phyloP scores from a whole-genome alignment of 495 filamentous ascomycete genomes.

The Talaromyces proteolyticus region DNA sequence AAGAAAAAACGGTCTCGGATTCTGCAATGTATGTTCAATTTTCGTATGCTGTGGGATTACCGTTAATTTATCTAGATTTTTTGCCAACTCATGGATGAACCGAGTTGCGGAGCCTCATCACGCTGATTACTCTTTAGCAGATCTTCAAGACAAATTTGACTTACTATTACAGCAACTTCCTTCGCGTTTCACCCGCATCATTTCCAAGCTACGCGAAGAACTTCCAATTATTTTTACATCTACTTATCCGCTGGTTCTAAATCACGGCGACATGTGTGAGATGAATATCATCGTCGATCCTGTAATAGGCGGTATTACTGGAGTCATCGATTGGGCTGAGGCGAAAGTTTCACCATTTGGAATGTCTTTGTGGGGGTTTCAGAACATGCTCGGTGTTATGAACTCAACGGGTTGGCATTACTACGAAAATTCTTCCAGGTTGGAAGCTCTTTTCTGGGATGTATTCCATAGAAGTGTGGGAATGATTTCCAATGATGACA shows the following conservation, averaged over 20 bases:
- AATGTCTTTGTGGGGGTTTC: slow-evolving; percentile 33
- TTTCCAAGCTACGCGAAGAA: slow-evolving; percentile 12
- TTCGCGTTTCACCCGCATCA: slow-evolving; percentile 4
- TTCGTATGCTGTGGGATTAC: not conserved
- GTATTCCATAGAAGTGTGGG: slow-evolving; percentile 11
- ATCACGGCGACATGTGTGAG: slow-evolving; percentile 37
- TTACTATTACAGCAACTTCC: slow-evolving; percentile 6
- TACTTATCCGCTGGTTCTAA: slow-evolving; percentile 33
- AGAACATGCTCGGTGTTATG: slow-evolving; percentile 32
- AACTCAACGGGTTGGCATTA: slow-evolving; percentile 32
- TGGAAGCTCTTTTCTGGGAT: slow-evolving; percentile 20
- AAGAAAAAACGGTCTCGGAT: slow-evolving; percentile 11
- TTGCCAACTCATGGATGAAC: not conserved
- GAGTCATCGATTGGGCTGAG: slow-evolving; percentile 42
- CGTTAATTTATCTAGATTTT: slow-evolving; percentile 1
- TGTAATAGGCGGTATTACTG: slow-evolving; percentile 31
- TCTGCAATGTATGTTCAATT: slow-evolving; percentile 12
- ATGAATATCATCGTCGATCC: slow-evolving; percentile 39
- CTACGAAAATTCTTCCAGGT: slow-evolving; percentile 13
- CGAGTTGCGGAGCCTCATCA: slow-evolving; percentile 10
- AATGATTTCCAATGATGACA: slow-evolving; percentile 11
- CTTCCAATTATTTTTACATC: slow-evolving; percentile 24
- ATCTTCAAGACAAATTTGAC: not conserved
- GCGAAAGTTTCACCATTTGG: slow-evolving; percentile 38
- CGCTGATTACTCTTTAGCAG: slow-evolving; percentile 7